Base-by-base conservation (phyloP, 495 filamentous ascomycete species). In the Penicillium herquei region DNA sequence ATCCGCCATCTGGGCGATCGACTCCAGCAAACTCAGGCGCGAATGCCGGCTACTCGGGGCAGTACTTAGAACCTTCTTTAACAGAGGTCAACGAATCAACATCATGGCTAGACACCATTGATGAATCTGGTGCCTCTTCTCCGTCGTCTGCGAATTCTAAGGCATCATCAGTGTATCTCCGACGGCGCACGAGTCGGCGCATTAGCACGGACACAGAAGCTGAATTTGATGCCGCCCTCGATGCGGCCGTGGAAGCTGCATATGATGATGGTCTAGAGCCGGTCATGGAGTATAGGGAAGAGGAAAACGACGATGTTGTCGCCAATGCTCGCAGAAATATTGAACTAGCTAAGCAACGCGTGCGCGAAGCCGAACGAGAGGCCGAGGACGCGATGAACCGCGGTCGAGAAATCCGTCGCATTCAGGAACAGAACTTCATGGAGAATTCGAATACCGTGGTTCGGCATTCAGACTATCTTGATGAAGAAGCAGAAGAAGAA, bases 61-160 rank as follows among this genome's bases (percentile, higher is more conserved):
- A 56, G 11, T 71, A 64, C 39, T 65, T 69, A 17, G 68, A 75
- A 10, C 56, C 70, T 11, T 55, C 64, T 7, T 51, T 18, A 3
- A 62, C 56, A 39, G 84, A 79, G 32, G 75, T 78, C 31, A 90
- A 88, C 54, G 90, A 89, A 56, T 89, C 91, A 12, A 88, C 88
- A 18, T 96, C 92, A 6, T 98, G 94, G 94, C 73, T 98, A 8
- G 92, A 97, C 65, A 95, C 94, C 0, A 98, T 98, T 51, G 93
- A 98, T 70, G 94, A 98, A 66, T 96, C 92, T 8, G 91, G 87
- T 33, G 87, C 84, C 13, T 96, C 92, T 18, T 86, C 84, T 6
- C 77, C 84, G 17, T 88, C 90, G 3, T 96, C 90, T n/a, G 79
- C 89, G 2, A 88, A 91, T 67, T 95, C 92, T 0, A 77, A 88